A percentile compares a stretch with the other conserved stretches of the same genome.
phyloP scores from a whole-genome alignment of 805 yeast genomes.

The Saturnispora sekii region DNA sequence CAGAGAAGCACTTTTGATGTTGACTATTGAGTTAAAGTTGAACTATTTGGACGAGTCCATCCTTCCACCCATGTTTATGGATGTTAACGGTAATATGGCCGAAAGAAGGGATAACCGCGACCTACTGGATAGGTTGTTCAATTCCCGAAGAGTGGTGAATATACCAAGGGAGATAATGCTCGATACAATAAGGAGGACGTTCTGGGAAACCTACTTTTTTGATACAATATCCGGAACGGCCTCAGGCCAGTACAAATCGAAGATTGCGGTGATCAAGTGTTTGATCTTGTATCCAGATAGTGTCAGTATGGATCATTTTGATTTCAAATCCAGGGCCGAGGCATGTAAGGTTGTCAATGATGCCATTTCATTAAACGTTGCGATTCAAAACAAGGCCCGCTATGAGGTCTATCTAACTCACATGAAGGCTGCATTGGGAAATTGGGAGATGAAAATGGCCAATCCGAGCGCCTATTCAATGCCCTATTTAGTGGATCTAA shows the following conservation, averaged over 20 bases:
- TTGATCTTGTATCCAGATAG: slow-evolving; percentile 31
- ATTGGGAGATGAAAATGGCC: slow-evolving; percentile 39
- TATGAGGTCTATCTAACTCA: slow-evolving; percentile 29
- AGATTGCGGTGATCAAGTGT: slow-evolving; percentile 28
- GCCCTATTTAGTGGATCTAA: slow-evolving; percentile 33
- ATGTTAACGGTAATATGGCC: slow-evolving; percentile 26
- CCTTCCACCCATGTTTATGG: slow-evolving; percentile 22
- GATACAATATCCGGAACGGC: slow-evolving; percentile 47
- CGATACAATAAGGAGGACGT: slow-evolving; percentile 34
- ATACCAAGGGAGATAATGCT: slow-evolving; percentile 18
- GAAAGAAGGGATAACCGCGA: slow-evolving; percentile 8
- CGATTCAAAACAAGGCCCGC: slow-evolving; percentile 33
- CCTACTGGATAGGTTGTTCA: slow-evolving; percentile 10
- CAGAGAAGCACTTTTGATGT: slow-evolving; percentile 33
- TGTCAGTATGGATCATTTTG: slow-evolving; percentile 31
- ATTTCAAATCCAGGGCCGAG: slow-evolving; percentile 37
- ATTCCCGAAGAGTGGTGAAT: slow-evolving; percentile 14
- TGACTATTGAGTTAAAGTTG: slow-evolving; percentile 30
- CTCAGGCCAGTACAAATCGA: slow-evolving; percentile 37
- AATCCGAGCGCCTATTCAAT: slow-evolving; percentile 34
- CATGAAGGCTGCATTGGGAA: slow-evolving; percentile 38
- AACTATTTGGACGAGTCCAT: slow-evolving; percentile 30
- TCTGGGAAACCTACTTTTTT: slow-evolving; percentile 44
- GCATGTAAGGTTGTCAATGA: slow-evolving; percentile 41
- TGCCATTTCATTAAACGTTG: slow-evolving; percentile 38